These are phyloP conservation scores for Leishmania major DNA, from an alignment of 208 protist species.

Conservation along the genomic window DNA sequence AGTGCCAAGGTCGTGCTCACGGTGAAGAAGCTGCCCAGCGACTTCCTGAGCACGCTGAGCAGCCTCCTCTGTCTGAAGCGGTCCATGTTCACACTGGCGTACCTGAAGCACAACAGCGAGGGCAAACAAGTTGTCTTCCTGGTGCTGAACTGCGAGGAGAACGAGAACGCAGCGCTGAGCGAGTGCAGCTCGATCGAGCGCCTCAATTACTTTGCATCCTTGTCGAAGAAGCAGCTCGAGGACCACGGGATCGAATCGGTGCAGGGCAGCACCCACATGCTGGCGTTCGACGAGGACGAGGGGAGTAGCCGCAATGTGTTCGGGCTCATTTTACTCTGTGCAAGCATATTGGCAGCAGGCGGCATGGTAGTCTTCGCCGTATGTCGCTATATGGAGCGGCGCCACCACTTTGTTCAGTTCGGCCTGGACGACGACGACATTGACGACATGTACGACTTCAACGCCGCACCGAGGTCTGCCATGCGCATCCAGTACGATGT, in stretches of 20 bases:
- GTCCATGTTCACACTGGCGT: slow-evolving; percentile 38
- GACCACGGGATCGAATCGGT: slow-evolving; percentile 26
- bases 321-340: slow-evolving; percentile 5
- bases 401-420: slow-evolving; percentile 81
- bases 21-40: slow-evolving; percentile 19
- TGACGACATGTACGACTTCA: slow-evolving; percentile 80
- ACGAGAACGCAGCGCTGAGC: slow-evolving; percentile 1
- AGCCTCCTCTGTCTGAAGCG: slow-evolving; percentile 59
- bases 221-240: not conserved
- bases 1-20: slow-evolving; percentile 45
- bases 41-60: slow-evolving; percentile 34
- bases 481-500: slow-evolving; percentile 16
- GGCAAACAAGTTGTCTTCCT: slow-evolving; percentile 53
- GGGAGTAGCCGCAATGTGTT: not conserved
- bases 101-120: slow-evolving; percentile 31
- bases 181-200: slow-evolving; percentile 59
- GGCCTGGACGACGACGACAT: slow-evolving; percentile 72
- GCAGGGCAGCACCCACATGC: slow-evolving; percentile 25
- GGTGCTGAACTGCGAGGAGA: slow-evolving; percentile 57
- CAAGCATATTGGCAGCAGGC: slow-evolving; percentile 19
- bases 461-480: slow-evolving; percentile 8
- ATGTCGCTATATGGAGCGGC: slow-evolving; percentile 69
- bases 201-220: slow-evolving; percentile 53
- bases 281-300: slow-evolving; percentile 31
- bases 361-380: slow-evolving; percentile 53